Base-by-base conservation (phyloP, 495 filamentous ascomycete species). In the Bathelium albidoporum region DNA sequence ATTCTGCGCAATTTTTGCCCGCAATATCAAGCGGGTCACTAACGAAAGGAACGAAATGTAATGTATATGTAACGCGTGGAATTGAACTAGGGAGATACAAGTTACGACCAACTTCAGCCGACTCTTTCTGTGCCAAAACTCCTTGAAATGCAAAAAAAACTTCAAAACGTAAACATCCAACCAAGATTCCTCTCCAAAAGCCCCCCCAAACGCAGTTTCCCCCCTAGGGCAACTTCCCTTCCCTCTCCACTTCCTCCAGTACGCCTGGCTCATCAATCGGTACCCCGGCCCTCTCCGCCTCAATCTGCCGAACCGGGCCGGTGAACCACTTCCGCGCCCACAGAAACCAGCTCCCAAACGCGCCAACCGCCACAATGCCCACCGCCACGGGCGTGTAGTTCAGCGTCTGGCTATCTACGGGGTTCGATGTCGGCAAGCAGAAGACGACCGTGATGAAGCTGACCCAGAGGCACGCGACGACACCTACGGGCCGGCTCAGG, bases 331-430 rank as follows among this genome's bases (percentile, higher is more conserved):
- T 74, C 24, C 73, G 64, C 2, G 83, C 83, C 75, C 78, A 81
- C 28, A 81, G 10, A 26, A 79, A 65, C 80, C 79, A 82, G 31
- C 66, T 68, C 2, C 72, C 73, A 10, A 79, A 66, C 3, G 71
- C 66, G 62, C 72, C 79, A 29, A 85, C 72, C 14, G 74, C 73
- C 58, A 84, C 78, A 62, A 87, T 86, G 1, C 81, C 85, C 24
- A 84, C 80, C 1, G 85, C 85, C 0, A 86, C 85, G 7, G 82
- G 81, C 0, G 85, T 86, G 67, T 87, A 87, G 70, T 86, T 86
- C 66, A 87, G 73, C 26, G 80, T 85, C 65, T 80, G 74, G 9
- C 74, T 77, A 1, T 77, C 81, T 28, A 87, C 84, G 1, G 84
- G 85, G 52, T 87, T 78, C 16, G 75, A 75, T 1, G 82, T 81